Conservation (phyloP, 257 asterid genomes). For the Mentha longifolia region DNA sequence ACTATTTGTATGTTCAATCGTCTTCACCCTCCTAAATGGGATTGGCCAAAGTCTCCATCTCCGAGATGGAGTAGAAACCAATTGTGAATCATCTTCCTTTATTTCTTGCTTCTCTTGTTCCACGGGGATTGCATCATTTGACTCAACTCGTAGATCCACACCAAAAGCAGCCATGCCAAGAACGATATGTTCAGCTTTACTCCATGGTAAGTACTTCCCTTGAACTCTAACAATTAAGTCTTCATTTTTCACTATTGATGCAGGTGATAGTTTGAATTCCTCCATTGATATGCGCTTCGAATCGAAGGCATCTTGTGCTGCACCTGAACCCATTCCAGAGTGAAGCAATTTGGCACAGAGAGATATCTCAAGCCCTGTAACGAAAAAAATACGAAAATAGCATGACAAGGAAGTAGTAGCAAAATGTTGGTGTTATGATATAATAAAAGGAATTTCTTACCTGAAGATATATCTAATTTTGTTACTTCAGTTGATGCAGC, state of each 20-base stretch:
- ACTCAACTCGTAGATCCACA: conserved; percentile 58
- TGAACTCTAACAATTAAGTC: conserved; percentile 69
- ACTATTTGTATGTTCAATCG: conserved; percentile 66
- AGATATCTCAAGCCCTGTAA: conserved; percentile 78
- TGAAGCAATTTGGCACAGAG: conserved; percentile 76
- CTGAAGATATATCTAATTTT: conserved; percentile 40
- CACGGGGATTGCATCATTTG: conserved; percentile 56
- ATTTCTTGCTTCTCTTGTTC: conserved; percentile 51
- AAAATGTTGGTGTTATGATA: conserved; percentile 6
- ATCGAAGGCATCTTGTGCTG: conserved; percentile 75
- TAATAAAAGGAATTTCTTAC: conserved; percentile 44
- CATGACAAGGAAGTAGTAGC: conserved; percentile 16
- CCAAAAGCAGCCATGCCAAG: conserved; percentile 84
- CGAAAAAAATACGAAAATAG: conserved; percentile 7
- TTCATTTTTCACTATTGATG: conserved; percentile 62
- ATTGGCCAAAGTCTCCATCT: conserved; percentile 98
- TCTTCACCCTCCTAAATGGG: conserved; percentile 84
- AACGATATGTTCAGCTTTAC: conserved; percentile 70
- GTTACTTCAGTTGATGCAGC: conserved; percentile 37
- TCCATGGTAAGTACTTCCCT: conserved; percentile 82
- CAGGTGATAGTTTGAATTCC: conserved; percentile 63
- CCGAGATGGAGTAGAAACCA: conserved; percentile 59
- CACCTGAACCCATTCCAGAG: conserved; percentile 78
- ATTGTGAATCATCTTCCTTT: conserved; percentile 50
- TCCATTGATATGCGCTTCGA: conserved; percentile 62